These are phyloP conservation scores for Aphanocladium album DNA, from an alignment of 2,329 filamentous ascomycete species.

Conservation along the genomic window DNA sequence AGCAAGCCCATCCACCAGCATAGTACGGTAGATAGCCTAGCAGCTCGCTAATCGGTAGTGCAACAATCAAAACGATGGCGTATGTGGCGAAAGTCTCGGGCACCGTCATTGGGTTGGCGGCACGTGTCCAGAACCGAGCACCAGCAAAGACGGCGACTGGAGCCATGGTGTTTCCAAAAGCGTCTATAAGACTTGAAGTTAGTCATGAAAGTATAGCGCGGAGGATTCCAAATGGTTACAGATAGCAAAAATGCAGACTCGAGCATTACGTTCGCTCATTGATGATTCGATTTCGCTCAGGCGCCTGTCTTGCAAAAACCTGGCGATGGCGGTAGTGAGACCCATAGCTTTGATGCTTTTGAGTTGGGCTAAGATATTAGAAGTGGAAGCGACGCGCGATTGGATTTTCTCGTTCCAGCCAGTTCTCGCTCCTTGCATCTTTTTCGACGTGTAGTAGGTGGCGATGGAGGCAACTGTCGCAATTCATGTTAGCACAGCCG, in stretches of 20 bases:
- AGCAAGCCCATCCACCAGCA: not conserved
- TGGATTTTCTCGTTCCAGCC: slow-evolving; percentile 7
- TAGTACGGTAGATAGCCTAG: slow-evolving; percentile 2
- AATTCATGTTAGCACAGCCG: not conserved
- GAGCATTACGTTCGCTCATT: slow-evolving; percentile 2
- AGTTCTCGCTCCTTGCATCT: slow-evolving; percentile 3
- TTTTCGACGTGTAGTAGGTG: not conserved
- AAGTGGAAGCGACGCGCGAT: not conserved
- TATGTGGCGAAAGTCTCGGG: slow-evolving; percentile 3
- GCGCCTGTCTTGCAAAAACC: not conserved
- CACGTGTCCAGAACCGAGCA: slow-evolving; percentile 7
- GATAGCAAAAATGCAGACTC: not conserved
- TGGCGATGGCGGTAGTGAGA: not conserved
- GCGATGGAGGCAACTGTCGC: not conserved
- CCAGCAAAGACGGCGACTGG: slow-evolving; percentile 7
- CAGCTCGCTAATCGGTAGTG: not conserved
- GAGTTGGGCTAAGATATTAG: not conserved
- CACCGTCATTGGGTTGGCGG: not conserved
- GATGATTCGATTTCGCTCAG: slow-evolving; percentile 1
- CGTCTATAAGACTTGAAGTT: not conserved
- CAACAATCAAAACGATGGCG: not conserved
- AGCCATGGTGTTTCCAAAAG: not conserved
- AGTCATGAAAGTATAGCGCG: too few relatives aligned
- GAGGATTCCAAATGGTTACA: not conserved
- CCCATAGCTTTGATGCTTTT: slow-evolving; percentile 10